Conservation (phyloP, 495 filamentous ascomycete genomes). For the Xylaria grammica region DNA sequence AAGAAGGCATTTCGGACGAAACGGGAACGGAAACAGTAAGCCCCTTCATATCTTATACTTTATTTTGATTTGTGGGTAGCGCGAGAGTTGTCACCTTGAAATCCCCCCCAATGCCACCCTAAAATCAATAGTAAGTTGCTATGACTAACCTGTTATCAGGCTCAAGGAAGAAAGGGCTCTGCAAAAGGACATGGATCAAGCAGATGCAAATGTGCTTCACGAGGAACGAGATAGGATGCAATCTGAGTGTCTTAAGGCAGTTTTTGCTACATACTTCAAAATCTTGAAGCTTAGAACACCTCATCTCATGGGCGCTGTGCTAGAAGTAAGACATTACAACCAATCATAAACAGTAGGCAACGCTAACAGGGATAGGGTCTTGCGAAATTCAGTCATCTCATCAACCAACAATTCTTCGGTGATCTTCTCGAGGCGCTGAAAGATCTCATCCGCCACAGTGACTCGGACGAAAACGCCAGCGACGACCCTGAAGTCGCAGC, state of each 20-base stretch:
- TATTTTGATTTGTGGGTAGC: constrained; percentile 54
- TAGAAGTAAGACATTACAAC: constrained; percentile 21
- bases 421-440: constrained; percentile 92
- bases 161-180: constrained; percentile 82
- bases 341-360: background rate
- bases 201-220: constrained; percentile 86
- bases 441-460: constrained; percentile 78
- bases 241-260: constrained; percentile 91
- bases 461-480: constrained; percentile 43
- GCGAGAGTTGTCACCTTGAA: background rate
- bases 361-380: constrained; percentile 66
- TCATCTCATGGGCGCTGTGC: constrained; percentile 87
- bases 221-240: constrained; percentile 93
- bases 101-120: background rate
- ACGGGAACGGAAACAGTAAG: constrained; percentile 50
- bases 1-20: constrained; percentile 65
- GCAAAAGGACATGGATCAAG: constrained; percentile 91
- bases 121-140: background rate
- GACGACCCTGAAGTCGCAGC: constrained; percentile 47
- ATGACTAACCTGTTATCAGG: constrained; percentile 31
- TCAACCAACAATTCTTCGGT: constrained; percentile 98
- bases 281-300: constrained; percentile 82
- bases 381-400: constrained; percentile 87
- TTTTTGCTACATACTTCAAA: constrained; percentile 93
- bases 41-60: background rate